Evolutionary conservation across 1,284 basidiomycete genomes (phyloP).

Genomic region (Inonotus obliquus): DNA sequence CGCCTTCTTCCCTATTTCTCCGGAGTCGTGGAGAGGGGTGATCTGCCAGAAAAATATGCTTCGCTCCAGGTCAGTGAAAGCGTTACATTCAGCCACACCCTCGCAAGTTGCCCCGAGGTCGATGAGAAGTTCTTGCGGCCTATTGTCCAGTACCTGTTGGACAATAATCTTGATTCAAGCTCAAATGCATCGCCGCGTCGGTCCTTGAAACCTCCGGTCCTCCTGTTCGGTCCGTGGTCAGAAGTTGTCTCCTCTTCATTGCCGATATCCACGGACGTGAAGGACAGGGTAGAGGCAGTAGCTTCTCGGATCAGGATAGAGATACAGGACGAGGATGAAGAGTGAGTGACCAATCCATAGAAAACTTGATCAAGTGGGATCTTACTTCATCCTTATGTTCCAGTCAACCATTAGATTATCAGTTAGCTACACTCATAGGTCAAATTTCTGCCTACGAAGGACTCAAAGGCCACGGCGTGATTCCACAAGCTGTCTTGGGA

Average conservation of each 20-base stretch:
- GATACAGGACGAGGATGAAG: background rate
- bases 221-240: constrained; percentile 17
- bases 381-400: background rate
- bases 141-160: background rate
- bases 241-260: background rate
- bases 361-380: background rate
- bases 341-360: background rate
- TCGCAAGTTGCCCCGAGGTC: constrained; percentile 13
- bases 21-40: background rate
- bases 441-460: constrained; percentile 12
- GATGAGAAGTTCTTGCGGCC: background rate
- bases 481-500: constrained; percentile 17
- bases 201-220: background rate
- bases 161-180: background rate
- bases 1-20: constrained; percentile 19
- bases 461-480: background rate
- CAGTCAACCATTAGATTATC: constrained; percentile 5
- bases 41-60: constrained; percentile 2
- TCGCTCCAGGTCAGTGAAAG: constrained; percentile 8
- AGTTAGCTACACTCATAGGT: constrained; percentile 16
- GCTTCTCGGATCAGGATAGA: background rate
- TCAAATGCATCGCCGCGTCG: background rate
- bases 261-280: background rate
- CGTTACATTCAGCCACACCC: constrained; percentile 1
- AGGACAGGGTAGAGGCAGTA: background rate